A percentile compares a stretch with the other conserved stretches of the same genome.
phyloP scores from a whole-genome alignment of 2,329 filamentous ascomycete genomes.

The Acarospora socialis region DNA sequence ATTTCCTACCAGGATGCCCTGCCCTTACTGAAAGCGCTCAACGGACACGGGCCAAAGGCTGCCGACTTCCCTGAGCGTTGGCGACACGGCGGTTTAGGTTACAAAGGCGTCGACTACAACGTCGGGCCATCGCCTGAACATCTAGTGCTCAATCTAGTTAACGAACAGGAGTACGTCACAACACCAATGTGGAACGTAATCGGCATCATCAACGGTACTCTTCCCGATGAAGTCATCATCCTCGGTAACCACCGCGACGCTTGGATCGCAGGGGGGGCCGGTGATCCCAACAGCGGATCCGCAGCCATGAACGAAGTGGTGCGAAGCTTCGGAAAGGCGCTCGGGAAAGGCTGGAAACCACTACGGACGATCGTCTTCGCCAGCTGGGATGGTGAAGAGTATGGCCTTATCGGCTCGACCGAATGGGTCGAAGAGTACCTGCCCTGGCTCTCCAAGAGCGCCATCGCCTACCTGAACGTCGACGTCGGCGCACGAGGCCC shows the following conservation, averaged over 20 bases:
- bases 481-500: conserved; percentile 59
- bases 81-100: conserved; percentile 57
- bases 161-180: conserved; percentile 67
- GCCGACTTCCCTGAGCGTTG: conserved; percentile 59
- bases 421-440: conserved; percentile 89
- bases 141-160: conserved; percentile 57
- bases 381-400: conserved; percentile 89
- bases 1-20: conserved; percentile 80
- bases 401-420: conserved; percentile 84
- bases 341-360: conserved; percentile 66
- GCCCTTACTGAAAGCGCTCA: conserved; percentile 77
- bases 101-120: conserved; percentile 73
- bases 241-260: conserved; percentile 88
- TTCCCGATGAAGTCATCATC: conserved; percentile 72
- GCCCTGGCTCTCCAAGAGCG: conserved; percentile 59
- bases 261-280: conserved; percentile 75
- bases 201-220: conserved; percentile 76
- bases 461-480: conserved; percentile 74
- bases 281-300: conserved; percentile 70
- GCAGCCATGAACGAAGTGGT: conserved; percentile 67
- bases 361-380: conserved; percentile 88
- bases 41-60: conserved; percentile 70
- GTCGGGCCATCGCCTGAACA: conserved; percentile 66
- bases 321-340: conserved; percentile 56
- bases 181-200: conserved; percentile 86